Conservation (phyloP, 2,329 filamentous ascomycete genomes). For the Chaetothyriales sp. region DNA sequence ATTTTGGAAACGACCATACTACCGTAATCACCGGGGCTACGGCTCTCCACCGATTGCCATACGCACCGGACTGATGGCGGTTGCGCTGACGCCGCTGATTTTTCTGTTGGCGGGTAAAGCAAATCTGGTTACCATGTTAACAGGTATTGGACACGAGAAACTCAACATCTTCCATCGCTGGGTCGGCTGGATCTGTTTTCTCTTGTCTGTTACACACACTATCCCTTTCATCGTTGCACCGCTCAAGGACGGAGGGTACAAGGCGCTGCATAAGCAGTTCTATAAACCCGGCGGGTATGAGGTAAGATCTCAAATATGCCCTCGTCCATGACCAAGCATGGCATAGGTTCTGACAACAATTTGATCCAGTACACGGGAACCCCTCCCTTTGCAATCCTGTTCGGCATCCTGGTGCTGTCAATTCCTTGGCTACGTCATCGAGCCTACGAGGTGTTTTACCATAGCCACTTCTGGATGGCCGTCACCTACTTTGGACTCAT, state of each 20-base stretch:
- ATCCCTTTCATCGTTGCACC: constrained; percentile 13
- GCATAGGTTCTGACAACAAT: background rate
- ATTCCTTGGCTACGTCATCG: constrained; percentile 17
- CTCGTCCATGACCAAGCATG: background rate
- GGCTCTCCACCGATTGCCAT: constrained; percentile 11
- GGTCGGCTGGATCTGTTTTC: constrained; percentile 12
- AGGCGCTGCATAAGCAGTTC: constrained; percentile 5
- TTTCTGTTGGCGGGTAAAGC: constrained; percentile 22
- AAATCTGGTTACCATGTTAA: constrained; percentile 21
- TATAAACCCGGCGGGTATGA: constrained; percentile 8
- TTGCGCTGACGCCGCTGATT: constrained; percentile 19
- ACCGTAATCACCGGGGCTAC: constrained; percentile 8
- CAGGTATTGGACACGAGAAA: constrained; percentile 21
- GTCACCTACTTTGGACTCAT: constrained; percentile 19
- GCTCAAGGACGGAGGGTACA: constrained; percentile 9
- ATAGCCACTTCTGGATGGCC: constrained; percentile 11
- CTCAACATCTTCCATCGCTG: constrained; percentile 20
- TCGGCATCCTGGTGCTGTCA: constrained; percentile 18
- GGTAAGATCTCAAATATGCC: background rate
- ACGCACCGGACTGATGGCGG: constrained; percentile 20
- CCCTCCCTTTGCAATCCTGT: constrained; percentile 12
- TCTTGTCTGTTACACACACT: constrained; percentile 18
- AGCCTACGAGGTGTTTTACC: constrained; percentile 19
- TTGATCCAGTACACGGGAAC: constrained; percentile 9
- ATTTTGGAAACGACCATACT: constrained; percentile 11